phyloP scores from a whole-genome alignment of 306 rosid species.

The Pterocarpus macrocarpus region DNA sequence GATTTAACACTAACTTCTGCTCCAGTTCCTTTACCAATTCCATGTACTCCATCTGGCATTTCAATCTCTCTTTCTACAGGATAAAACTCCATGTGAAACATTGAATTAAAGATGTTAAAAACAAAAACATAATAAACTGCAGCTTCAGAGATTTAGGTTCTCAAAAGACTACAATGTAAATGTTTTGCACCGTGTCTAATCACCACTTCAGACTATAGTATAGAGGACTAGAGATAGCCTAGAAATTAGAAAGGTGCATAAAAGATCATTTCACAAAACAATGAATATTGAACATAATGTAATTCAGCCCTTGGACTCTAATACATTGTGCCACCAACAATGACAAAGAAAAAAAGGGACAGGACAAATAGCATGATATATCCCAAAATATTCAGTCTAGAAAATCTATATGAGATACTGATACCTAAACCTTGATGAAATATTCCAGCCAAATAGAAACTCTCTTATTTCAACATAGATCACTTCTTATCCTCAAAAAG shows the following conservation, averaged over 20 bases:
- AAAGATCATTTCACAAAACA: conserved; percentile 9
- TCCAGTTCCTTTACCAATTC: conserved; percentile 93
- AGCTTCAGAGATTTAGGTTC: conserved; percentile 25
- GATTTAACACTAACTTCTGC: conserved; percentile 90
- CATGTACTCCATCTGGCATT: conserved; percentile 98
- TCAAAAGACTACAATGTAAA: conserved; percentile 21
- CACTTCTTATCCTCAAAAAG: conserved; percentile 36
- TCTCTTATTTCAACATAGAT: conserved; percentile 16
- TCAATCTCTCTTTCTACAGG: conserved; percentile 86
- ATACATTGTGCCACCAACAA: neutral
- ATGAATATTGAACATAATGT: neutral
- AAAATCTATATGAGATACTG: conserved; percentile 8
- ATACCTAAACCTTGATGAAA: conserved; percentile 13
- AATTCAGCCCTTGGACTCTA: conserved; percentile 34
- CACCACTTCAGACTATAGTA: conserved; percentile 5
- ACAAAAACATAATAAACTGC: conserved; percentile 3
- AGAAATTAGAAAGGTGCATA: neutral
- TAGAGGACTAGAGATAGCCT: conserved; percentile 6
- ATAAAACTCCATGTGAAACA: conserved; percentile 41
- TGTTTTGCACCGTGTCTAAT: conserved; percentile 21
- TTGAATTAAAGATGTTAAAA: neutral
- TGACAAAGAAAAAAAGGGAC: conserved; percentile 5
- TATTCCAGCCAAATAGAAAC: conserved; percentile 26
- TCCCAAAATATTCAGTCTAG: conserved; percentile 18
- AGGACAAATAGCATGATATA: conserved; percentile 8